phyloP scores from a whole-genome alignment of 2,329 filamentous ascomycete genomes.

The Cytospora mali region DNA sequence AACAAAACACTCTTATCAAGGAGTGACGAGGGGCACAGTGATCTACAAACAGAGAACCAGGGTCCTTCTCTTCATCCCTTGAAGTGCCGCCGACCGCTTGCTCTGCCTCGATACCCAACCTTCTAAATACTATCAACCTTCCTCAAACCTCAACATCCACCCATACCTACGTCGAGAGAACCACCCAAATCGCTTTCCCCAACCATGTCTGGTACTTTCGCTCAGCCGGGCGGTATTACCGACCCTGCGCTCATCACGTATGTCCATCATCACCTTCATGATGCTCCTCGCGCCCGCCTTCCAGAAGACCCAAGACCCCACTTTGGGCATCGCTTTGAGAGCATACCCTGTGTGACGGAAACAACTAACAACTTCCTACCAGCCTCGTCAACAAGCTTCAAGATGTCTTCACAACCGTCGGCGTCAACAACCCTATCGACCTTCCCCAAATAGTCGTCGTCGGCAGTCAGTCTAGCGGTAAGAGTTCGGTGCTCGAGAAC shows the following conservation, averaged over 20 bases:
- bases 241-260: conserved; percentile 69
- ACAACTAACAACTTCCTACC: conserved; percentile 33
- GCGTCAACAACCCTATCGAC: conserved; percentile 99
- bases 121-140: conserved; percentile 2
- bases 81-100: conserved; percentile 17
- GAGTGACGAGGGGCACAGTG: conserved; percentile 3
- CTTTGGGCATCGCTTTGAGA: neutral
- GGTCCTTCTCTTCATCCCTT: conserved; percentile 16
- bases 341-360: neutral
- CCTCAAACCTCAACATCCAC: conserved; percentile 11
- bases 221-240: conserved; percentile 59
- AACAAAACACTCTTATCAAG: neutral
- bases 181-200: neutral
- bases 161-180: conserved; percentile 14
- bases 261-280: conserved; percentile 33
- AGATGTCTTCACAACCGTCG: conserved; percentile 98
- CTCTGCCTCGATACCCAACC: conserved; percentile 18
- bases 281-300: conserved; percentile 7
- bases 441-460: conserved; percentile 97
- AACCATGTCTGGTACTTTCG: conserved; percentile 27
- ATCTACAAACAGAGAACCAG: conserved; percentile 6
- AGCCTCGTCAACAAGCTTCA: conserved; percentile 98
- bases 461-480: conserved; percentile 97
- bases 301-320: neutral
- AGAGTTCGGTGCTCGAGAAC: conserved; percentile 98